Base-by-base conservation (phyloP, 805 yeast genomes). In the Candida golubevii region DNA sequence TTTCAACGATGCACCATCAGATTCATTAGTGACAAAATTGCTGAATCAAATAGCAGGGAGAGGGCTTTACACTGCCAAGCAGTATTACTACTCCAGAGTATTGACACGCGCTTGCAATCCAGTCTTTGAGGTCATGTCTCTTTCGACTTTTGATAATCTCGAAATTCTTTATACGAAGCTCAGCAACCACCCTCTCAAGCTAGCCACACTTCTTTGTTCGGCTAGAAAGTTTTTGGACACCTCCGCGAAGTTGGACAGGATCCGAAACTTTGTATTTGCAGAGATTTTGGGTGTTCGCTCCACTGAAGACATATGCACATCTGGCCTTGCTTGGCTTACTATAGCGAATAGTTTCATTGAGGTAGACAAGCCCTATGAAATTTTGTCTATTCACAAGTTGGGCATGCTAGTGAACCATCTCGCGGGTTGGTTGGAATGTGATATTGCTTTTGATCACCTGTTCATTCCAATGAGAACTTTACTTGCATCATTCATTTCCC, bases 311-410 rank as follows among this genome's bases (percentile, higher is more conserved):
- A 69, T 82, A 10, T 41, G 71, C 7, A 38, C 55, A 2, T 58
- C 58, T 2, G 84, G 84, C 0, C 58, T 79, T 31, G 61, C 59
- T 12, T 72, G 74, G 59, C 46, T 85, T 4, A 64, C 79, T 1
- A 51, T 82, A 3, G 62, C 83, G 33, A 71, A 68, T 38, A 67
- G 71, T 45, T 67, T 79, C 46, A 55, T 64, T 14, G 56, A 61
- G 40, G 46, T 62, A 2, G 70, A 67, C 26, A 50, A 51, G 7
- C 69, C 62, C 13, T 65, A 62, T 36, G 62, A 59, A n/a, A 70
- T 80, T 2, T 63, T 85, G 26, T 83, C 87, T 7, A 69, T 76
- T 3, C 89, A 82, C 55, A 74, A 93, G 52, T 65, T 83, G 33
- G 75, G 71, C 35, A 78, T 85, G 87, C 62, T 83, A 8, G 48